phyloP scores from a whole-genome alignment of 257 asterid genomes.

The Knoxia roxburghii region DNA sequence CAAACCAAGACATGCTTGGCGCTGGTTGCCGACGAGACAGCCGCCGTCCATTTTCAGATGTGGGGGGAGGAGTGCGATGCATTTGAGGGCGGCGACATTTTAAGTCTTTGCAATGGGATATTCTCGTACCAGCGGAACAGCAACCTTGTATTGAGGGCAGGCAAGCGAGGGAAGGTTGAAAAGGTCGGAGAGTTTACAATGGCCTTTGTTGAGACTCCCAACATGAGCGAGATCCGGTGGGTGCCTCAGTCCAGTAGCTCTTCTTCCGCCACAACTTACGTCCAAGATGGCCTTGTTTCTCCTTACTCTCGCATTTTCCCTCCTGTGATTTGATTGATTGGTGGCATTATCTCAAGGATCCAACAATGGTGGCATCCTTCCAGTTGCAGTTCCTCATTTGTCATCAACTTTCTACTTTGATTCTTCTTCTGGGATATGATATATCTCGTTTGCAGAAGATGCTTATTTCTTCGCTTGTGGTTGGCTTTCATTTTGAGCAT shows the following conservation, averaged over 20 bases:
- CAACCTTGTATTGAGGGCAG: conserved; percentile 54
- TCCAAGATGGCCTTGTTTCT: conserved; percentile 39
- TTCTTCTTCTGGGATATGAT: no score
- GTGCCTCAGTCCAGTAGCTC: neutral
- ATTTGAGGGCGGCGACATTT: conserved; percentile 54
- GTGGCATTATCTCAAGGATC: no score
- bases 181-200: conserved; percentile 63
- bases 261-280: conserved; percentile 34
- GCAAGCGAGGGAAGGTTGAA: conserved; percentile 54
- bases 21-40: conserved; percentile 77
- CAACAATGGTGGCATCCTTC: no score
- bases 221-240: conserved; percentile 13
- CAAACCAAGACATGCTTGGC: conserved; percentile 46
- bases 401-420: no score
- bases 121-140: conserved; percentile 50
- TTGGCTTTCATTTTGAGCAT: no score
- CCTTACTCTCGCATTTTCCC: conserved; percentile 42
- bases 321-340: conserved; percentile 23
- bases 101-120: conserved; percentile 47
- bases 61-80: conserved; percentile 77
- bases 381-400: no score
- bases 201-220: conserved; percentile 52
- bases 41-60: conserved; percentile 75
- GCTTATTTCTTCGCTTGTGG: no score
- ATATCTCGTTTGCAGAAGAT: no score